These are phyloP conservation scores for Solanum sejunctum DNA, from an alignment of 257 asterid genomes.

Conservation along the genomic window DNA sequence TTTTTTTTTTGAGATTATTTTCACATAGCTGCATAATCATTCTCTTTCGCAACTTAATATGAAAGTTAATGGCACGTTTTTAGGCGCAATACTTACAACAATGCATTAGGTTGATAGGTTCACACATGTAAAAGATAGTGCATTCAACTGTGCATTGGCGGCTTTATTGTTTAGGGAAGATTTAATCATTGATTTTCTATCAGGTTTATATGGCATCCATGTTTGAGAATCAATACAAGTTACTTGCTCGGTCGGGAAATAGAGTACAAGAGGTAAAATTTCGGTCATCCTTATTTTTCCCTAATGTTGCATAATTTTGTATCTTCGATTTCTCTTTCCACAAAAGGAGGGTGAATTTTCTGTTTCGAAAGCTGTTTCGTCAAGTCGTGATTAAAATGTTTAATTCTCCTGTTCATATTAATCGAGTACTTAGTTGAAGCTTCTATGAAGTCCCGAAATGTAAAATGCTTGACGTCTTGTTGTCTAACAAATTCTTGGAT, in stretches of 20 bases:
- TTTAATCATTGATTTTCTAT: not conserved
- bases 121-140: not conserved
- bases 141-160: not conserved
- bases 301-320: not conserved
- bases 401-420: not conserved
- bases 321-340: not conserved
- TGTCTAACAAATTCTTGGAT: not conserved
- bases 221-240: constrained; percentile 77
- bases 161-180: not conserved
- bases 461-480: not conserved
- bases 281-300: not conserved
- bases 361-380: not conserved
- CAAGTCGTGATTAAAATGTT: not conserved
- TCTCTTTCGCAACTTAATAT: not conserved
- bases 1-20: not conserved
- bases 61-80: not conserved
- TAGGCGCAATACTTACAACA: not conserved
- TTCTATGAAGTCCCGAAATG: not conserved
- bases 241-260: constrained; percentile 93
- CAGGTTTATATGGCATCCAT: constrained; percentile 89
- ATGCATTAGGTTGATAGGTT: not conserved
- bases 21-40: not conserved
- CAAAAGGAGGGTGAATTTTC: not conserved
- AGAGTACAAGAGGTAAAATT: constrained; percentile 68
- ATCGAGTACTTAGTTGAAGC: not conserved